Percentiles rank a stretch among this genome's conserved stretches.
Conservation (phyloP, 192 early-diverging fungal species). For the Umbelopsis isabellina region DNA sequence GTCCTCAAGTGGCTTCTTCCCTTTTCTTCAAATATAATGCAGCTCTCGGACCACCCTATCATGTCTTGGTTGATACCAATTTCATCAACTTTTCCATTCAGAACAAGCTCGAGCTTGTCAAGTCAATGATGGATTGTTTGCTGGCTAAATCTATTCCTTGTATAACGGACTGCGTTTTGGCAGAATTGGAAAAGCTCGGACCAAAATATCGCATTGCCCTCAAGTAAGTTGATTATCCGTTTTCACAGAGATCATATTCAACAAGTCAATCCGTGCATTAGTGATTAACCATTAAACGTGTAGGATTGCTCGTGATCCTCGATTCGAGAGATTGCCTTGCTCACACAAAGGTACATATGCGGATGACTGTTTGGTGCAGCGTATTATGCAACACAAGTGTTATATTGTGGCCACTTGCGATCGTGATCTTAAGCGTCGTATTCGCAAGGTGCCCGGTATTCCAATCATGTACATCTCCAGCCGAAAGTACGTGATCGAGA, state of each 20-base stretch:
- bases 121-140: conserved; percentile 99
- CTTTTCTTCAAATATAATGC: conserved; percentile 98
- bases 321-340: conserved; percentile 95
- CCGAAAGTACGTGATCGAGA: conserved; percentile 92
- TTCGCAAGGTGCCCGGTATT: conserved; percentile 94
- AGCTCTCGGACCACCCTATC: conserved; percentile 94
- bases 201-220: conserved; percentile 95
- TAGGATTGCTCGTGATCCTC: conserved; percentile 92
- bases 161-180: conserved; percentile 98
- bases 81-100: conserved; percentile 99
- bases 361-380: conserved; percentile 96
- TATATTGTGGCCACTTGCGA: conserved; percentile 99
- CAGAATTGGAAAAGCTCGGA: conserved; percentile 97
- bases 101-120: conserved; percentile 96
- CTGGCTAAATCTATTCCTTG: conserved; percentile 97
- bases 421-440: conserved; percentile 91
- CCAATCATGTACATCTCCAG: conserved; percentile 96
- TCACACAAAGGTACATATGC: conserved; percentile 99
- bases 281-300: background rate
- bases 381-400: conserved; percentile 91
- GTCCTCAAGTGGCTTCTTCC: conserved; percentile 87
- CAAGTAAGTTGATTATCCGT: conserved; percentile 46
- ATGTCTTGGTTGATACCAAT: conserved; percentile 96
- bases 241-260: too few species aligned
- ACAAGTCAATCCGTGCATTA: background rate